These are phyloP conservation scores for Isoetes taiwanensis DNA, from an alignment of 75 land plant species.

Conservation along the genomic window DNA sequence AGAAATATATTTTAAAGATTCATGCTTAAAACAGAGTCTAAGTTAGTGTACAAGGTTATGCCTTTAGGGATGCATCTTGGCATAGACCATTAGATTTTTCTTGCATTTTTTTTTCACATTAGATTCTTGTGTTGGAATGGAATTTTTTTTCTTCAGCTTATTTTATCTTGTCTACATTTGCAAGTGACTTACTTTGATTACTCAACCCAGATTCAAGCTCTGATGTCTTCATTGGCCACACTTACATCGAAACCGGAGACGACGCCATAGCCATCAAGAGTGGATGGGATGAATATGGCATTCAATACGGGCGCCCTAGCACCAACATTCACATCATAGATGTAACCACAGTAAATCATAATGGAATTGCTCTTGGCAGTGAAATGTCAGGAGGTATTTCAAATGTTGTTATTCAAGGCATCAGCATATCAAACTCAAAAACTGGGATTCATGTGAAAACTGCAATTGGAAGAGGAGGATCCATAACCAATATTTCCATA, in stretches of 20 bases:
- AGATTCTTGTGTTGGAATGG: no score
- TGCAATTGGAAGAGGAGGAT: conserved; percentile 28
- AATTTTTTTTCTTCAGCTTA: no score
- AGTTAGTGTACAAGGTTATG: no score
- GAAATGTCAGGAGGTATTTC: conserved; percentile 50
- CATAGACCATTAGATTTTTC: no score
- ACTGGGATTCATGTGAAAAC: conserved; percentile 35
- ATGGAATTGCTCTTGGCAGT: conserved; percentile 35
- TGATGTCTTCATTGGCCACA: conserved; percentile 66
- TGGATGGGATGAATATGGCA: conserved; percentile 81
- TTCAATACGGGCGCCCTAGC: conserved; percentile 38
- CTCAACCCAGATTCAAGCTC: conserved; percentile 45
- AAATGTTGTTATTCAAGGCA: conserved; percentile 27
- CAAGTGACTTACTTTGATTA: no score
- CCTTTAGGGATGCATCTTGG: no score
- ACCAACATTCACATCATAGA: conserved; percentile 27
- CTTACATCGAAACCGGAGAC: conserved; percentile 65
- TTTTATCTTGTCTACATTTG: no score
- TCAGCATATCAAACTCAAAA: conserved; percentile 20
- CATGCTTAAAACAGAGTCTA: no score
- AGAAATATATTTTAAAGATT: no score
- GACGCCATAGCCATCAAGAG: conserved; percentile 67
- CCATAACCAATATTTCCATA: background rate
- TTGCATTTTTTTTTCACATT: no score
- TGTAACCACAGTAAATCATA: background rate